These are phyloP conservation scores for Neolentinus lepideus DNA, from an alignment of 1,284 basidiomycete species.

Conservation along the genomic window DNA sequence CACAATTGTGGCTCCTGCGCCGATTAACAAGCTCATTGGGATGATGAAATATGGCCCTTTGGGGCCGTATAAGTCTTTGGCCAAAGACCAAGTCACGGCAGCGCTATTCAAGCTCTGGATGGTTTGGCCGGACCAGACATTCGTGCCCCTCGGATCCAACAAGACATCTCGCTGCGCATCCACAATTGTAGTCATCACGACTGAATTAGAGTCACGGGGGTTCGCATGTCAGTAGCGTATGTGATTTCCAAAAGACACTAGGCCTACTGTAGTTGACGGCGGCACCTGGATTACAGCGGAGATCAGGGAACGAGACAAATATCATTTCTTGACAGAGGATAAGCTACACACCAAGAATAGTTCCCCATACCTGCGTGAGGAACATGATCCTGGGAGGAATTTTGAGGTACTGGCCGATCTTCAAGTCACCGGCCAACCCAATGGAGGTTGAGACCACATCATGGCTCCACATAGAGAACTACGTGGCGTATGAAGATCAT, in stretches of 20 bases:
- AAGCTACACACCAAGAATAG: slow-evolving; percentile 38
- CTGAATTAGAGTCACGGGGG: neutral
- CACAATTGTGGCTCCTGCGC: slow-evolving; percentile 39
- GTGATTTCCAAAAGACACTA: neutral
- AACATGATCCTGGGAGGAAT: slow-evolving; percentile 70
- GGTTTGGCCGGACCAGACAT: slow-evolving; percentile 51
- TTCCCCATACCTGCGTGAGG: slow-evolving; percentile 58
- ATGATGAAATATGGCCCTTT: slow-evolving; percentile 47
- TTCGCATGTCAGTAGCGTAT: neutral
- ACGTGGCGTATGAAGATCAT: slow-evolving; percentile 5
- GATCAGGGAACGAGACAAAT: neutral
- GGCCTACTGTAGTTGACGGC: slow-evolving; percentile 20
- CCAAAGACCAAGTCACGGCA: slow-evolving; percentile 60
- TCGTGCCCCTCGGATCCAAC: slow-evolving; percentile 39
- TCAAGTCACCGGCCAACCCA: slow-evolving; percentile 49
- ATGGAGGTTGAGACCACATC: slow-evolving; percentile 34
- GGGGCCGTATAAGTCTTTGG: slow-evolving; percentile 47
- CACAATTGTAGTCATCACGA: slow-evolving; percentile 51
- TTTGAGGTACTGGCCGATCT: slow-evolving; percentile 74
- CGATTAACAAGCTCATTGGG: slow-evolving; percentile 44
- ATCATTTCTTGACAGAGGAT: slow-evolving; percentile 4
- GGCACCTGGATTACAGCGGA: neutral
- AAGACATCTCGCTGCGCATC: slow-evolving; percentile 44
- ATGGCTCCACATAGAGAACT: slow-evolving; percentile 58
- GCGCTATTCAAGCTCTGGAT: slow-evolving; percentile 50